A percentile compares a stretch with the other conserved stretches of the same genome.
These are phyloP conservation scores for Russula brevipes DNA, from an alignment of 768 basidiomycete genomes.

Conservation along the genomic window DNA sequence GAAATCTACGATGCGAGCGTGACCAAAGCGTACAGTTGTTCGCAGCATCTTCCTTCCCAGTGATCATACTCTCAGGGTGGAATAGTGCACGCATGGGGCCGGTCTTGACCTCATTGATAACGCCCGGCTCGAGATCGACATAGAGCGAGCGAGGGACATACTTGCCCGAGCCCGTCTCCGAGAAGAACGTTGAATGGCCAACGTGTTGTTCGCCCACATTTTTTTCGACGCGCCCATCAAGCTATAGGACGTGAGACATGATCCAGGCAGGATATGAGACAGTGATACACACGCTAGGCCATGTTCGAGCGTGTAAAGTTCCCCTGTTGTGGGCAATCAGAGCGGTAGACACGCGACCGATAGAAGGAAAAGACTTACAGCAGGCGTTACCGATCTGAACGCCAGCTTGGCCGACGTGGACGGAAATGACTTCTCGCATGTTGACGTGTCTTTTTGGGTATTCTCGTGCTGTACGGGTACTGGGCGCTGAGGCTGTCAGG, in stretches of 20 bases:
- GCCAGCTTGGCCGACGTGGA: constrained; percentile 97
- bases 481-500: not conserved
- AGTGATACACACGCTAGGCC: constrained; percentile 74
- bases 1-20: constrained; percentile 10
- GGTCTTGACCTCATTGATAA: constrained; percentile 90
- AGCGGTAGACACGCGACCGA: constrained; percentile 27
- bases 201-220: constrained; percentile 61
- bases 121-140: constrained; percentile 92
- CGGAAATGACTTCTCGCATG: constrained; percentile 93
- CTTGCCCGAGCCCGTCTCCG: constrained; percentile 89
- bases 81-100: constrained; percentile 92
- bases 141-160: constrained; percentile 96
- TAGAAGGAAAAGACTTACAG: constrained; percentile 49
- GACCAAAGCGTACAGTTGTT: constrained; percentile 78
- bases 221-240: constrained; percentile 85
- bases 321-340: constrained; percentile 54
- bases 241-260: constrained; percentile 41
- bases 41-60: constrained; percentile 98
- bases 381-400: constrained; percentile 94
- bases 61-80: constrained; percentile 95
- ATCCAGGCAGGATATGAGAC: not conserved
- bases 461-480: not conserved
- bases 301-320: constrained; percentile 97
- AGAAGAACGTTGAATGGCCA: constrained; percentile 98
- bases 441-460: constrained; percentile 14